A percentile compares a stretch with the other conserved stretches of the same genome.
These are phyloP conservation scores for Astrephomene gubernaculifera DNA, from an alignment of 139 green algal species.

Conservation along the genomic window DNA sequence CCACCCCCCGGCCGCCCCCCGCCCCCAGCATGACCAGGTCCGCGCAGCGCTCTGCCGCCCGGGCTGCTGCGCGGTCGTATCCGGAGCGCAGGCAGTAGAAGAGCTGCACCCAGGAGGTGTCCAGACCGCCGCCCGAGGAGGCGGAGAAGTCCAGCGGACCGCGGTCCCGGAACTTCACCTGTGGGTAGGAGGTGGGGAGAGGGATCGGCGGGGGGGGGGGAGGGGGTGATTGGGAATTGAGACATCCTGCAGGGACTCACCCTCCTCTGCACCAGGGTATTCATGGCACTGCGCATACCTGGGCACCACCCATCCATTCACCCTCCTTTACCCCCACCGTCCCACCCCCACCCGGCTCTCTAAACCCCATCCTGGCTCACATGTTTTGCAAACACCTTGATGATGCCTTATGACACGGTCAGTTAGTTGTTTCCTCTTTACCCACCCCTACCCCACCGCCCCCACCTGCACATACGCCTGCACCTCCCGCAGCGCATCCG, in stretches of 20 bases:
- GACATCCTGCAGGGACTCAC: too few relatives aligned
- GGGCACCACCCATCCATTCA: background rate
- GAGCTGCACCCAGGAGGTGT: conserved; percentile 83
- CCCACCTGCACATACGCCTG: conserved; percentile 65
- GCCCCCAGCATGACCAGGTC: conserved; percentile 47
- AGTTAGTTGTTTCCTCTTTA: too few relatives aligned
- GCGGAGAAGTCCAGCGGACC: conserved; percentile 81
- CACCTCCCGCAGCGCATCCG: conserved; percentile 71
- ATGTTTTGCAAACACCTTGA: too few relatives aligned
- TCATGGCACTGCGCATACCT: too few relatives aligned
- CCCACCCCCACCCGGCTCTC: background rate
- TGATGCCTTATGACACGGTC: too few relatives aligned
- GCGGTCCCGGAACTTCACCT: conserved; percentile 68
- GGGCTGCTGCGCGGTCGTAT: conserved; percentile 67
- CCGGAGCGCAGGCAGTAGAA: conserved; percentile 81
- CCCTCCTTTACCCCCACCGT: background rate
- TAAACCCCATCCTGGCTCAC: too few relatives aligned
- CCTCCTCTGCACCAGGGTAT: too few relatives aligned
- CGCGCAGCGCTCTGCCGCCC: conserved; percentile 58
- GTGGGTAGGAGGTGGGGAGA: background rate
- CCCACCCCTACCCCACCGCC: too few relatives aligned
- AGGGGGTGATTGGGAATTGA: too few relatives aligned
- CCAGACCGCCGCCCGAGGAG: conserved; percentile 68
- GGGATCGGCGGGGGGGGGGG: too few relatives aligned
- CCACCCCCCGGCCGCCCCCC: background rate